phyloP scores from a whole-genome alignment of 148 eudicot genomes.

The Chenopodium suecicum region DNA sequence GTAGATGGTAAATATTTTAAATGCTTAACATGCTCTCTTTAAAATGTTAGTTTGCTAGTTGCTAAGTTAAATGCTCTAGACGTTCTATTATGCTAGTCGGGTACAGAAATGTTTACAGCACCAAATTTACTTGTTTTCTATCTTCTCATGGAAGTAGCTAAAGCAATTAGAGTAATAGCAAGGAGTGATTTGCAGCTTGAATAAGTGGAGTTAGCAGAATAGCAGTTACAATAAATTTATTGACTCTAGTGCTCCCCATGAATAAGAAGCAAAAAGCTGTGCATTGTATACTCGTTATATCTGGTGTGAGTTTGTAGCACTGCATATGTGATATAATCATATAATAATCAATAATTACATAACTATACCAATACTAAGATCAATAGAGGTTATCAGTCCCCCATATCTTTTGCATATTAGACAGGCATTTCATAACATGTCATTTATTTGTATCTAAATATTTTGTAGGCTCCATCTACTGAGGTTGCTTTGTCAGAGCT shows the following conservation, averaged over 20 bases:
- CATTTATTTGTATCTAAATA: neutral
- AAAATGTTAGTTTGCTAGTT: neutral
- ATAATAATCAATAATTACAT: neutral
- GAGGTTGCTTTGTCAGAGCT: constrained; percentile 85
- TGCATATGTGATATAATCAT: too few relatives aligned
- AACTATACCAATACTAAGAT: neutral
- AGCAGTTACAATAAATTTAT: neutral
- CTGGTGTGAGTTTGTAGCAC: neutral
- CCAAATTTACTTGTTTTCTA: neutral
- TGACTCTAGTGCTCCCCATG: neutral
- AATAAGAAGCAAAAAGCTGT: neutral
- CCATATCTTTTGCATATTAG: neutral
- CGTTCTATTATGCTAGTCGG: neutral
- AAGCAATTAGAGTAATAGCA: neutral
- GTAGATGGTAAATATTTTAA: too few relatives aligned
- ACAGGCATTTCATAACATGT: neutral
- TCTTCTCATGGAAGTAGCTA: neutral
- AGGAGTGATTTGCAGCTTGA: neutral
- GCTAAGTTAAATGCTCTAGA: neutral
- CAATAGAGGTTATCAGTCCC: neutral
- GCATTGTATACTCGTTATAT: neutral
- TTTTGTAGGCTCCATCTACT: constrained; percentile 87
- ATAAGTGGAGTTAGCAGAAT: too few relatives aligned
- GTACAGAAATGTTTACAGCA: neutral
- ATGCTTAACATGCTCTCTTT: neutral